Conservation (phyloP, 2,329 filamentous ascomycete species). For the Scedosporium aurantiacum region DNA sequence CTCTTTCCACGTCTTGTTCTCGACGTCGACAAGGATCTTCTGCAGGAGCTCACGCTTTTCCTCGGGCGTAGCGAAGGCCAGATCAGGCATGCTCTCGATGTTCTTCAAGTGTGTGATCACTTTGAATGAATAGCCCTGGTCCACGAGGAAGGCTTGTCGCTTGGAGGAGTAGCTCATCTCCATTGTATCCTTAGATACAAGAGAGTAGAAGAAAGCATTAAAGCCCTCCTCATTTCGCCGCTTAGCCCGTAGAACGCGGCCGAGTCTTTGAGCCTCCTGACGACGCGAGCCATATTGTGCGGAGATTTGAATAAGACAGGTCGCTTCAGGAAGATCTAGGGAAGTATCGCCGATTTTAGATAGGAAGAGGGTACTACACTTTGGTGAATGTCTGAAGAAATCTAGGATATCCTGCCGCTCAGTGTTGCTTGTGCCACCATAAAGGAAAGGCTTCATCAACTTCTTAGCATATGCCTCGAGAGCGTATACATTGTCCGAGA, state of each 20-base stretch:
- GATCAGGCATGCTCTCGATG: conserved; percentile 69
- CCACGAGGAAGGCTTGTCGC: conserved; percentile 90
- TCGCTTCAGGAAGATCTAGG: conserved; percentile 89
- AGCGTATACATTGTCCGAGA: conserved; percentile 94
- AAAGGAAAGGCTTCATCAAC: conserved; percentile 80
- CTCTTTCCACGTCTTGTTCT: conserved; percentile 47
- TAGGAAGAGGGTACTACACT: conserved; percentile 85
- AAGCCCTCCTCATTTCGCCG: conserved; percentile 95
- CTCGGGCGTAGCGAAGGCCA: conserved; percentile 67
- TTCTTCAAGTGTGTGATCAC: conserved; percentile 93
- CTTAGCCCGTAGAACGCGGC: conserved; percentile 88
- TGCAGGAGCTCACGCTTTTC: conserved; percentile 80
- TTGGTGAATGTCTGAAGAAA: conserved; percentile 75
- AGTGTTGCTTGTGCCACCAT: conserved; percentile 72
- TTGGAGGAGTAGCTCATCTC: conserved; percentile 98
- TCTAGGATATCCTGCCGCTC: conserved; percentile 87
- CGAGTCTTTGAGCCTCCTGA: conserved; percentile 89
- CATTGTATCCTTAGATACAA: conserved; percentile 93
- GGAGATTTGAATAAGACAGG: conserved; percentile 92
- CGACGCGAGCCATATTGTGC: conserved; percentile 94
- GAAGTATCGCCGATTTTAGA: conserved; percentile 98
- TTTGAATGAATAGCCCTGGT: conserved; percentile 98
- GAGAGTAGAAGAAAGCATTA: conserved; percentile 96
- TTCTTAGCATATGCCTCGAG: conserved; percentile 76
- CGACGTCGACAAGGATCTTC: conserved; percentile 61